Conservation (phyloP, 495 filamentous ascomycete species). For the Bacidia rubella region DNA sequence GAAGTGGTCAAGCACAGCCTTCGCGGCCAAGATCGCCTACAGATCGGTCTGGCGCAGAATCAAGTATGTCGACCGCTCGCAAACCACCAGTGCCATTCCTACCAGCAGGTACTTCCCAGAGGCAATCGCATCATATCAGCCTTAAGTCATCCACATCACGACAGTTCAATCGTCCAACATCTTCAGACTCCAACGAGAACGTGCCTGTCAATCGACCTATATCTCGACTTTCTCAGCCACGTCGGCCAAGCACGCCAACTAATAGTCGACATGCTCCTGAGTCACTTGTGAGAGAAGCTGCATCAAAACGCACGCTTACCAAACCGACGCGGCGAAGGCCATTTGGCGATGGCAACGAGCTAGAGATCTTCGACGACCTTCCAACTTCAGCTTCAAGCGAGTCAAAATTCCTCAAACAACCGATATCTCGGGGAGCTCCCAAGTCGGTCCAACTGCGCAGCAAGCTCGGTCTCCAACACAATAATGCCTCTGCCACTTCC, state of each 20-base stretch:
- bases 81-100: constrained; percentile 63
- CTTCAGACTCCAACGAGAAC: constrained; percentile 44
- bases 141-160: constrained; percentile 47
- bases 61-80: constrained; percentile 36
- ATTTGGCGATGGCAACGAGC: constrained; percentile 84
- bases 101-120: constrained; percentile 58
- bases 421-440: constrained; percentile 55
- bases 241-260: constrained; percentile 32
- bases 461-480: constrained; percentile 41
- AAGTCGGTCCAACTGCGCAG: constrained; percentile 41
- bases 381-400: constrained; percentile 77
- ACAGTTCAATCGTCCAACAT: constrained; percentile 60
- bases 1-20: constrained; percentile 31
- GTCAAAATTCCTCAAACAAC: constrained; percentile 68
- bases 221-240: constrained; percentile 36
- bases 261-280: constrained; percentile 30
- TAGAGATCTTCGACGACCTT: constrained; percentile 88
- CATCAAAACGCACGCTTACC: constrained; percentile 52
- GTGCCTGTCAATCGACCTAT: constrained; percentile 30
- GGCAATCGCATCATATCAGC: constrained; percentile 66
- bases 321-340: constrained; percentile 60
- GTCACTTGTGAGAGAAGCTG: constrained; percentile 39
- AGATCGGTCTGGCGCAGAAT: constrained; percentile 44
- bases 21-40: constrained; percentile 58
- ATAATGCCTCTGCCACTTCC: constrained; percentile 22